Evolutionary conservation across 306 rosid genomes (phyloP).

Genomic region (Dryas drummondii): DNA sequence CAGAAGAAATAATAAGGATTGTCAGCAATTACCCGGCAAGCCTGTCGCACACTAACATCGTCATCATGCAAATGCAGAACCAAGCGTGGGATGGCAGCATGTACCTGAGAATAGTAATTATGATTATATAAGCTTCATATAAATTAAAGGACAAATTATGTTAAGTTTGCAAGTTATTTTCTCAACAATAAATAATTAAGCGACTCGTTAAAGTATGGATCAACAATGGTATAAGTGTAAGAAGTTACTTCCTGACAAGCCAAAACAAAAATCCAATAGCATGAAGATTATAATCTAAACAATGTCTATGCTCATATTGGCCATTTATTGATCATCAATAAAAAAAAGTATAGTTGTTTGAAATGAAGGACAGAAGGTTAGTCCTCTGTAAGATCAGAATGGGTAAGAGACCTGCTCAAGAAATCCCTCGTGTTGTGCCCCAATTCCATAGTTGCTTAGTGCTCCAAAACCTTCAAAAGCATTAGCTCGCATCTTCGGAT

Average conservation of each 20-base stretch:
- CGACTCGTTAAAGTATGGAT: neutral
- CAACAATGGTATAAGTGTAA: neutral
- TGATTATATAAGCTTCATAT: neutral
- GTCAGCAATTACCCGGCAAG: conserved; percentile 83
- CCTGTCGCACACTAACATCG: conserved; percentile 65
- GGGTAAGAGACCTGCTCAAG: conserved; percentile 76
- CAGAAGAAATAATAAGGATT: conserved; percentile 29
- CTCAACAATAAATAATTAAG: neutral
- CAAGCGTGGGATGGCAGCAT: conserved; percentile 82
- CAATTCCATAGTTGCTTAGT: conserved; percentile 65
- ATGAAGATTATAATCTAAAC: neutral
- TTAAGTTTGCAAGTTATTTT: neutral
- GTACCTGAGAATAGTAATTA: conserved; percentile 47
- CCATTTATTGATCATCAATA: neutral
- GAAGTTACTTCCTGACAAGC: neutral
- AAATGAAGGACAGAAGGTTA: neutral
- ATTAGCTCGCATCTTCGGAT: conserved; percentile 76
- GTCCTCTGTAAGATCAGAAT: conserved; percentile 5
- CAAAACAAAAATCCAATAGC: neutral
- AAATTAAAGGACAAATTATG: neutral
- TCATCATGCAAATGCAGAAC: conserved; percentile 87
- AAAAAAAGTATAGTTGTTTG: neutral
- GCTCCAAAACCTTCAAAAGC: conserved; percentile 93
- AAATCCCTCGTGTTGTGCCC: conserved; percentile 71
- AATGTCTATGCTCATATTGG: neutral